Evolutionary conservation across 768 basidiomycete genomes (phyloP).

Genomic region (Mycena vulgaris): DNA sequence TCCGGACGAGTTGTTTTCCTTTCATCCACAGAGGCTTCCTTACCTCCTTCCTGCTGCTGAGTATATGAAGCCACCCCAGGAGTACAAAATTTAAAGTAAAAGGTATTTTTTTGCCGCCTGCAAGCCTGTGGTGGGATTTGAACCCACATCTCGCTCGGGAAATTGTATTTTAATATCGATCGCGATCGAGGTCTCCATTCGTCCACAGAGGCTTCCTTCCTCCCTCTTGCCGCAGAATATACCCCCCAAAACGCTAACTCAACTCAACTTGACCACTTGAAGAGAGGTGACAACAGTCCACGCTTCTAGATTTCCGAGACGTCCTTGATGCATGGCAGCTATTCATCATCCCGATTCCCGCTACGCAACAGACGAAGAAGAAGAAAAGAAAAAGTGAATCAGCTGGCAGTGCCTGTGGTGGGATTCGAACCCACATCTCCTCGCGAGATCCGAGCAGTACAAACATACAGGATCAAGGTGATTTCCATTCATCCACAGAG

Average conservation of each 20-base stretch:
- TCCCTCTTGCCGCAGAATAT: no score
- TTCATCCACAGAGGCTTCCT: background rate
- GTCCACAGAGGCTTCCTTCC: slow-evolving; percentile 7
- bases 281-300: no score
- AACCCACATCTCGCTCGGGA: slow-evolving; percentile 6
- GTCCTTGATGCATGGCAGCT: no score
- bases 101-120: background rate
- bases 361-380: no score
- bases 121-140: background rate
- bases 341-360: no score
- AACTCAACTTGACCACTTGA: no score
- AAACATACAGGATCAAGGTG: background rate
- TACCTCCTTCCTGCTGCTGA: no score
- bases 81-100: background rate
- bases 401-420: no score
- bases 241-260: no score
- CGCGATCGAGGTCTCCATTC: background rate
- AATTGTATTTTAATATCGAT: background rate
- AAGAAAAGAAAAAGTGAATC: no score
- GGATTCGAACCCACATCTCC: slow-evolving; percentile 10
- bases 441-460: background rate
- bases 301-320: no score
- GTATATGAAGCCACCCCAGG: background rate
- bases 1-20: background rate
- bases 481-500: slow-evolving; percentile 4